Percentiles rank a stretch among this genome's conserved stretches.
These are phyloP conservation scores for Fraxinus cuspidata DNA, from an alignment of 257 asterid genomes.

Conservation along the genomic window DNA sequence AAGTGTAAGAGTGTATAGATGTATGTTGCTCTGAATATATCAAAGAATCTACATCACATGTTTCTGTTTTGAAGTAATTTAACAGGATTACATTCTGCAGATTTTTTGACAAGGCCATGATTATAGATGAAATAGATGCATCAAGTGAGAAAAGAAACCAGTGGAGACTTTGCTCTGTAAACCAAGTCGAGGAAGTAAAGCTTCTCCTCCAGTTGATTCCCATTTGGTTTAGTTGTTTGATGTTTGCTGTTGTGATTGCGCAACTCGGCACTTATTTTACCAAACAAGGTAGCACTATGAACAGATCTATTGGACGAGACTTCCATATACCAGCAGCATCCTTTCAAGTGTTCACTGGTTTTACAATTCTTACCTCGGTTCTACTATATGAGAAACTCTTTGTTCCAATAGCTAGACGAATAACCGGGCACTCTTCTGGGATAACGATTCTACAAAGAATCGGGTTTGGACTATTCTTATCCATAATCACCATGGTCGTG, in stretches of 20 bases:
- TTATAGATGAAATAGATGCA: conserved; percentile 40
- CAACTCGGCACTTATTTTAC: conserved; percentile 61
- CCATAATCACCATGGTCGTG: conserved; percentile 42
- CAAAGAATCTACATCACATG: not conserved
- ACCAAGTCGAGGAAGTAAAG: conserved; percentile 64
- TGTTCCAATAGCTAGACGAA: conserved; percentile 40
- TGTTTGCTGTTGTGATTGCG: conserved; percentile 49
- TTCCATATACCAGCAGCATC: conserved; percentile 57
- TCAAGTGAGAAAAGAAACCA: conserved; percentile 43
- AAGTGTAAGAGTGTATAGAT: not conserved
- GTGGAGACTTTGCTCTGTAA: conserved; percentile 50
- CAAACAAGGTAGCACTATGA: conserved; percentile 57
- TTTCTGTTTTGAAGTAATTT: not conserved
- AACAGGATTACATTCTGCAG: conserved; percentile 23
- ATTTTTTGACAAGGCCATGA: conserved; percentile 50
- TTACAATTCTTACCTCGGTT: conserved; percentile 46
- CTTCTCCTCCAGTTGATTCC: conserved; percentile 60
- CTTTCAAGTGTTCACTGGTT: conserved; percentile 56
- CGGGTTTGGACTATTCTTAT: conserved; percentile 44
- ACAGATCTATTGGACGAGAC: conserved; percentile 29
- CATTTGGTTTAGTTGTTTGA: conserved; percentile 53
- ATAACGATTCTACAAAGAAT: conserved; percentile 61
- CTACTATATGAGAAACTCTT: conserved; percentile 41
- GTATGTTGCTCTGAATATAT: not conserved
- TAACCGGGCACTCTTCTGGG: conserved; percentile 55